Evolutionary conservation across 2,329 filamentous ascomycete genomes (phyloP).

Genomic region (Hypomyces perniciosus): DNA sequence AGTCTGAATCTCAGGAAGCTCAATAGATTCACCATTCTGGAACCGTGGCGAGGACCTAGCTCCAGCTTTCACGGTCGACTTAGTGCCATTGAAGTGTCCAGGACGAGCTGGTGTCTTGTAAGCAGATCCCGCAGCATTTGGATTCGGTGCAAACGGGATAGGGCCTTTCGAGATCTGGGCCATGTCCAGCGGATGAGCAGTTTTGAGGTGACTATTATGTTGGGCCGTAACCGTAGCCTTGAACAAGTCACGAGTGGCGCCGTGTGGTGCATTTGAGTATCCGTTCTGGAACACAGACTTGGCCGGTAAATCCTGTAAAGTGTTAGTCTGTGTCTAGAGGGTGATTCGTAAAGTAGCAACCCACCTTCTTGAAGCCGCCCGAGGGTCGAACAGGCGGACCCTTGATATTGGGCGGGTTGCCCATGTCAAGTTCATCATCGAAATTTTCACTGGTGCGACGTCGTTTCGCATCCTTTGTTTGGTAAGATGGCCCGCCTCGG

Average conservation of each 20-base stretch:
- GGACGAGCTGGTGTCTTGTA: conserved; percentile 66
- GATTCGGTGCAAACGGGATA: conserved; percentile 77
- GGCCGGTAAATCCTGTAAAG: conserved; percentile 48
- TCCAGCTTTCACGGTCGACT: conserved; percentile 55
- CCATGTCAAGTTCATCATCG: conserved; percentile 56
- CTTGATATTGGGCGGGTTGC: conserved; percentile 59
- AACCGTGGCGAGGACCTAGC: conserved; percentile 74
- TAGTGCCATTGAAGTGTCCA: conserved; percentile 34
- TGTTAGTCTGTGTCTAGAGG: conserved; percentile 26
- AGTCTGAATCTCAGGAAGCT: conserved; percentile 90
- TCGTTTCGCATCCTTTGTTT: conserved; percentile 69
- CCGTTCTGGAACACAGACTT: conserved; percentile 57
- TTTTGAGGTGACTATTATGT: conserved; percentile 58
- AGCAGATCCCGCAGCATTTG: conserved; percentile 47
- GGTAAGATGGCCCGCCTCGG: conserved; percentile 56
- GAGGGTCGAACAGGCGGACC: conserved; percentile 82
- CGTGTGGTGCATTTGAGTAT: conserved; percentile 54
- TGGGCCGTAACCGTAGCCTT: conserved; percentile 62
- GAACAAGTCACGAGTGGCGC: conserved; percentile 52
- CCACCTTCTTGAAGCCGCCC: conserved; percentile 61
- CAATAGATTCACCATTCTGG: conserved; percentile 82
- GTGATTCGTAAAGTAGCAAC: conserved; percentile 15
- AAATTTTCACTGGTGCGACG: conserved; percentile 69
- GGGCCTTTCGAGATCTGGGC: conserved; percentile 82
- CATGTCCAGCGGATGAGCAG: conserved; percentile 70